Evolutionary conservation across 1,284 basidiomycete species (phyloP).

Genomic region (Pseudozyma thailandica): DNA sequence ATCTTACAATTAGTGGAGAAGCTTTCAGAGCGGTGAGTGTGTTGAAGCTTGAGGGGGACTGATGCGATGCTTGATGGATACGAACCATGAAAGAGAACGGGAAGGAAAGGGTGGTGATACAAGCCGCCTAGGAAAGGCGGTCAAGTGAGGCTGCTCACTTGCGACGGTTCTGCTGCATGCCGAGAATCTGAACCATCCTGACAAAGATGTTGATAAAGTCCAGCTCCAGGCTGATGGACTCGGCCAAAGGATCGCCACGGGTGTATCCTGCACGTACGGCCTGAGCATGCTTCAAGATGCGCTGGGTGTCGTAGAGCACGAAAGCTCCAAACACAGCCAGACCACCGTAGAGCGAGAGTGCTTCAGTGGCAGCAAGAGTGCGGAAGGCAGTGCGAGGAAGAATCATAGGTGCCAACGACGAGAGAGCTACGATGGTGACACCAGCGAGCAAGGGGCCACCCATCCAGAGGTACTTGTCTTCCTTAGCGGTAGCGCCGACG

Average conservation of each 20-base stretch:
- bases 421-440: slow-evolving; percentile 85
- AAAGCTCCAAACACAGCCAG: slow-evolving; percentile 87
- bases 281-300: slow-evolving; percentile 81
- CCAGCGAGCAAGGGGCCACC: slow-evolving; percentile 76
- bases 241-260: slow-evolving; percentile 79
- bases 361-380: slow-evolving; percentile 79
- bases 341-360: slow-evolving; percentile 81
- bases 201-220: slow-evolving; percentile 81
- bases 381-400: slow-evolving; percentile 81
- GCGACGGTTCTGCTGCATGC: slow-evolving; percentile 69
- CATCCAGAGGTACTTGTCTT: slow-evolving; percentile 85
- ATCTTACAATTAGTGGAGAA: slow-evolving; percentile 30
- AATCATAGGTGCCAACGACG: slow-evolving; percentile 85
- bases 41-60: not conserved
- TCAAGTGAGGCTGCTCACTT: slow-evolving; percentile 34
- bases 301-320: slow-evolving; percentile 85
- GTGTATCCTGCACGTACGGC: slow-evolving; percentile 78
- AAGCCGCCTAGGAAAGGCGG: not conserved
- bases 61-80: slow-evolving; percentile 31
- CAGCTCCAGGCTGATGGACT: slow-evolving; percentile 79
- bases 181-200: slow-evolving; percentile 83
- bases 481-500: slow-evolving; percentile 86
- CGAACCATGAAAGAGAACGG: not conserved
- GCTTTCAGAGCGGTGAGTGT: slow-evolving; percentile 18
- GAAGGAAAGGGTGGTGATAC: slow-evolving; percentile 21